These are phyloP conservation scores for Gossypium gossypioides DNA, from an alignment of 441 rosid species.

Conservation along the genomic window DNA sequence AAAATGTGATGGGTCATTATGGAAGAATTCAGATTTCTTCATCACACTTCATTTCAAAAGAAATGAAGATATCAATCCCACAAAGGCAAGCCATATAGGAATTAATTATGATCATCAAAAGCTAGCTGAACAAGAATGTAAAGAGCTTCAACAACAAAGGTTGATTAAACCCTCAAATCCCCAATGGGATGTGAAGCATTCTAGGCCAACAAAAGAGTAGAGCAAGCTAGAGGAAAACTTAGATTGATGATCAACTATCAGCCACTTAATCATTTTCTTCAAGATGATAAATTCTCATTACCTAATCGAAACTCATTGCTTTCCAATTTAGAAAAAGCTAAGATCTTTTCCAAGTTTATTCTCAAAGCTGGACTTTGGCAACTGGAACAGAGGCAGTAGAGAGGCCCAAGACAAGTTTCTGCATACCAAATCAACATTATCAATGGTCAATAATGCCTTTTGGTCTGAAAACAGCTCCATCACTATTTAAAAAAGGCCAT, in stretches of 20 bases:
- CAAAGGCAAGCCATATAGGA: background rate
- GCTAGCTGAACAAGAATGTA: background rate
- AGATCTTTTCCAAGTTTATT: background rate
- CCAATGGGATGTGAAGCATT: background rate
- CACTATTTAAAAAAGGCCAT: background rate
- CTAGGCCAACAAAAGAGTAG: background rate
- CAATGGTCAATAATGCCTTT: background rate
- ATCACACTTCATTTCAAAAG: background rate
- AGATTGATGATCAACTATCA: background rate
- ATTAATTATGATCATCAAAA: background rate
- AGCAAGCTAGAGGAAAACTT: background rate
- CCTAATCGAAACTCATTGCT: background rate
- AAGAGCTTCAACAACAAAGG: background rate
- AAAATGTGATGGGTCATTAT: background rate
- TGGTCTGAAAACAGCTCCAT: background rate
- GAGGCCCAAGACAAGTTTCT: background rate
- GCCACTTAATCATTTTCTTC: background rate
- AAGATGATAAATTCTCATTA: background rate
- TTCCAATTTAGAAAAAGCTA: background rate
- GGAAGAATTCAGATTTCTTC: background rate
- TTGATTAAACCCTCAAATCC: background rate
- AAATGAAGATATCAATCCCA: background rate
- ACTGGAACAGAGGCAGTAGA: background rate
- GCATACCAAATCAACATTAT: background rate
- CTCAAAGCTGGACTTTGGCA: background rate